phyloP scores from a whole-genome alignment of 225 moss, liverwort and hornwort genomes.

The Rhytidiadelphus loreus region DNA sequence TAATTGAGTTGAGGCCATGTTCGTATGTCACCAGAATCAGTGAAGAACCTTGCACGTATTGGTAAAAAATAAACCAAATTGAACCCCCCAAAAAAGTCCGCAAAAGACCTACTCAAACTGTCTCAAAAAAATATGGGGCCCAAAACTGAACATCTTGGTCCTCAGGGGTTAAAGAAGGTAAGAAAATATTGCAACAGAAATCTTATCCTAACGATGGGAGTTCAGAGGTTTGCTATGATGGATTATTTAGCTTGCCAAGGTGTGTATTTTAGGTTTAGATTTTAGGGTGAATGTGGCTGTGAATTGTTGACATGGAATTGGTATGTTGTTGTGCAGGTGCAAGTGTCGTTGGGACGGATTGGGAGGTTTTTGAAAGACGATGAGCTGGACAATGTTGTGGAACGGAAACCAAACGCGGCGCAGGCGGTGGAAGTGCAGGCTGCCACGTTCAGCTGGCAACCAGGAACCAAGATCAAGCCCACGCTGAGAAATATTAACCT shows the following conservation, averaged over 20 bases:
- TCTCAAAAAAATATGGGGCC: neutral
- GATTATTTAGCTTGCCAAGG: neutral
- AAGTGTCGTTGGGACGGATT: conserved; percentile 33
- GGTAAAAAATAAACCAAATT: neutral
- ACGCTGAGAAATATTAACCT: conserved; percentile 23
- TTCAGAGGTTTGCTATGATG: neutral
- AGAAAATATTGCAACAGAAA: neutral
- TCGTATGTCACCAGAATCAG: neutral
- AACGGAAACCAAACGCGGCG: neutral
- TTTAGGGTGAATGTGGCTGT: neutral
- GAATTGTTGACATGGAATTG: neutral
- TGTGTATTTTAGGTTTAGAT: neutral
- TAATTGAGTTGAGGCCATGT: neutral
- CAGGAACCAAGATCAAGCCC: neutral
- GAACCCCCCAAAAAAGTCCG: neutral
- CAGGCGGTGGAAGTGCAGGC: conserved; percentile 31
- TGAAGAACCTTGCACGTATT: neutral
- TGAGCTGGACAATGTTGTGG: conserved; percentile 21
- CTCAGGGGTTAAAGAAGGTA: neutral
- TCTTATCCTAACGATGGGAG: neutral
- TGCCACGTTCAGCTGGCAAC: conserved; percentile 49
- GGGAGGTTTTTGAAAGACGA: conserved; percentile 24
- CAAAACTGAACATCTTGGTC: neutral
- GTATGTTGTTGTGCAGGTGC: conserved; percentile 10
- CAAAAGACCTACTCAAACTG: neutral